A percentile compares a stretch with the other conserved stretches of the same genome.
These are phyloP conservation scores for Camelina sativa DNA, from an alignment of 345 rosid genomes.

Conservation along the genomic window DNA sequence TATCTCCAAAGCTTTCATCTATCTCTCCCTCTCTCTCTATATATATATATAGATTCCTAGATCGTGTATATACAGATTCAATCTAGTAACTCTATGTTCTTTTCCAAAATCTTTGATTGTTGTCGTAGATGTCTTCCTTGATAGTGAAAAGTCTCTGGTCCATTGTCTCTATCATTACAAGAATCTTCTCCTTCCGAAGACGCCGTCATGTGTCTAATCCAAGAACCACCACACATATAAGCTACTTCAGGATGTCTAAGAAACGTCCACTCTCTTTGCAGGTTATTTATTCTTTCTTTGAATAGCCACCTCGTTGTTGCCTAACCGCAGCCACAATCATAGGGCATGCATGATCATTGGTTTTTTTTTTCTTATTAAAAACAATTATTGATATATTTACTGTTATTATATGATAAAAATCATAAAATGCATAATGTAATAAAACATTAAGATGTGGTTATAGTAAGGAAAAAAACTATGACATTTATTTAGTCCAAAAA, in stretches of 20 bases:
- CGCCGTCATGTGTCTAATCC: slow-evolving; percentile 11
- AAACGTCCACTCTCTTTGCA: slow-evolving; percentile 84
- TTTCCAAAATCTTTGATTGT: neutral
- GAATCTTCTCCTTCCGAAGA: slow-evolving; percentile 32
- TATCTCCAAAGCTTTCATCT: slow-evolving; percentile 31
- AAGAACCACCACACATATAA: slow-evolving; percentile 40
- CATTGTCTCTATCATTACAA: slow-evolving; percentile 37
- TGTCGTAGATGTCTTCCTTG: slow-evolving; percentile 32
- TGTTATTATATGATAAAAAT: no score
- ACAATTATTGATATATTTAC: no score
- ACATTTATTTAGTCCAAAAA: no score
- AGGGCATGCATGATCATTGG: neutral
- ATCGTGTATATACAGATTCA: neutral
- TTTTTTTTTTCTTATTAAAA: neutral
- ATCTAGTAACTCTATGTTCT: slow-evolving; percentile 8
- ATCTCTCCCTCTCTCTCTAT: neutral
- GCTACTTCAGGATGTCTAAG: slow-evolving; percentile 64
- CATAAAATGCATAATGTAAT: no score
- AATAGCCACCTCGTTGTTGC: neutral
- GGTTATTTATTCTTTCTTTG: slow-evolving; percentile 51
- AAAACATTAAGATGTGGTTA: no score
- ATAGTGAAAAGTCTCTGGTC: slow-evolving; percentile 34
- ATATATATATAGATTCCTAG: neutral
- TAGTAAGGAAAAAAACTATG: no score
- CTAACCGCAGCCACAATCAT: neutral